Percentiles rank a stretch among this genome's conserved stretches.
phyloP scores from a whole-genome alignment of 768 basidiomycete species.

The Nidularia sp. region DNA sequence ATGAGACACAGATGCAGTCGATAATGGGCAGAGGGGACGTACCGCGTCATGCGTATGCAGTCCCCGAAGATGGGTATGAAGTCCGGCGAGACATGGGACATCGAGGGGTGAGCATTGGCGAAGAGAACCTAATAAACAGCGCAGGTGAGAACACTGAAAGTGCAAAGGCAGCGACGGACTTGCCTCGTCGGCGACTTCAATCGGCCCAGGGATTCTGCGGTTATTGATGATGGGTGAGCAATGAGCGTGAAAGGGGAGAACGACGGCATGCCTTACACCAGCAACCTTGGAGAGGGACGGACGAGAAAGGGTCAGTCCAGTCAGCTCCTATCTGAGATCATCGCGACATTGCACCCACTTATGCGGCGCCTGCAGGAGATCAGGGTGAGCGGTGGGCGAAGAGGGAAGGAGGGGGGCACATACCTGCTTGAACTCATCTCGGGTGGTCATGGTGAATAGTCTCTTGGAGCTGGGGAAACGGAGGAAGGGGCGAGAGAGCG shows the following conservation, averaged over 20 bases:
- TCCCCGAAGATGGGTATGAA: constrained; percentile 89
- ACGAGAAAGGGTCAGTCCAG: constrained; percentile 16
- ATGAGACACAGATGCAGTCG: not conserved
- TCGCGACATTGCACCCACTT: constrained; percentile 21
- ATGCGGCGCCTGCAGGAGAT: constrained; percentile 23
- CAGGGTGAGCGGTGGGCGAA: not conserved
- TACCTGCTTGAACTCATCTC: constrained; percentile 10
- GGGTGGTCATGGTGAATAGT: constrained; percentile 10
- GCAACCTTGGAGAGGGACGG: constrained; percentile 29
- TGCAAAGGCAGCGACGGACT: constrained; percentile 1
- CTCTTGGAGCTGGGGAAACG: constrained; percentile 2
- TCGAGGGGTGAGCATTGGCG: constrained; percentile 89
- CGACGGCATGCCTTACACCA: constrained; percentile 36
- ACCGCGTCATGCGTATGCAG: constrained; percentile 82
- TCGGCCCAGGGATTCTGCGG: constrained; percentile 57
- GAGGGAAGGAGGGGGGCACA: not conserved
- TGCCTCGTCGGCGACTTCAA: constrained; percentile 52
- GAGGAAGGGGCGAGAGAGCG: constrained; percentile 9
- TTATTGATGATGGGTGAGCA: constrained; percentile 5
- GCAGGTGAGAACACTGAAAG: constrained; percentile 3
- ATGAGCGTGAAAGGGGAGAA: not conserved
- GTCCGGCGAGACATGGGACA: constrained; percentile 86
- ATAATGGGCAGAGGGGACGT: constrained; percentile 11
- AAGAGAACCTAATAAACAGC: constrained; percentile 59
- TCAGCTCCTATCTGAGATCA: not conserved